A percentile compares a stretch with the other conserved stretches of the same genome.
Evolutionary conservation across 257 asterid genomes (phyloP).

Genomic region (Orobanche coerulescens): DNA sequence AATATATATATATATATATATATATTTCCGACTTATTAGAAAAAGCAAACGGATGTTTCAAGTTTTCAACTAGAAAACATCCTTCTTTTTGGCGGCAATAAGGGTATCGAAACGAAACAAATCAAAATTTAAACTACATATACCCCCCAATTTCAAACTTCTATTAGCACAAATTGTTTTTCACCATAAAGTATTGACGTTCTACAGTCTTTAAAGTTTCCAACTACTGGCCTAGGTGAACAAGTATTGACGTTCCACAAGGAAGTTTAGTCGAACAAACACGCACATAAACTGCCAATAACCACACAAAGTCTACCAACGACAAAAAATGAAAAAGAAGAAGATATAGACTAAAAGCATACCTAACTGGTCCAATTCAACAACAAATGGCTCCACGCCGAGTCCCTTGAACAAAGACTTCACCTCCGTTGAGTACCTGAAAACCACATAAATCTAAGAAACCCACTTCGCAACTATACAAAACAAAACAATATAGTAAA

Average conservation of each 20-base stretch:
- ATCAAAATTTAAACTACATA: no score
- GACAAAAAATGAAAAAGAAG: neutral
- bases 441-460: slow-evolving; percentile 11
- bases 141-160: no score
- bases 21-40: no score
- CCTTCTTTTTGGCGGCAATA: neutral
- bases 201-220: no score
- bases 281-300: neutral
- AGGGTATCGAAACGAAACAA: neutral
- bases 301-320: neutral
- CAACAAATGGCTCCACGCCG: slow-evolving; percentile 70
- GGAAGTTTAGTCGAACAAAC: no score
- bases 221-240: no score
- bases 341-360: neutral
- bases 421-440: slow-evolving; percentile 76
- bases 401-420: slow-evolving; percentile 67
- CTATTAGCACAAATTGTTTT: no score
- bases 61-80: neutral
- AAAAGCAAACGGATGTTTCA: no score
- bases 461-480: neutral
- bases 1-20: no score
- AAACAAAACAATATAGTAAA: neutral
- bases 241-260: no score
- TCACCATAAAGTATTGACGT: no score
- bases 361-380: slow-evolving; percentile 88